phyloP scores from a whole-genome alignment of 345 rosid species.

The Bretschneidera sinensis region DNA sequence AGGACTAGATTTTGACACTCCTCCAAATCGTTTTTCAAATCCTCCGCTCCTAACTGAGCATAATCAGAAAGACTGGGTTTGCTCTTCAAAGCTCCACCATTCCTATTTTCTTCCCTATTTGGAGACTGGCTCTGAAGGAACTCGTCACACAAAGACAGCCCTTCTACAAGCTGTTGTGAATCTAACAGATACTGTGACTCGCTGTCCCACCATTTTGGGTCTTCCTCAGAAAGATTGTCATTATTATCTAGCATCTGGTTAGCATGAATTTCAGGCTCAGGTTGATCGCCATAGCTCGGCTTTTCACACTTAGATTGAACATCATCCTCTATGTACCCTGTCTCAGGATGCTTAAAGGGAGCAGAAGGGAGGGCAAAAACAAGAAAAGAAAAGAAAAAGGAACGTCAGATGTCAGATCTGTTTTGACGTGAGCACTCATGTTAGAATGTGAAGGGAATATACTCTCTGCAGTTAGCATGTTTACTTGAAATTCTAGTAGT shows the following conservation, averaged over 20 bases:
- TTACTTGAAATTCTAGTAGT: too few species aligned
- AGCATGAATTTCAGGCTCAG: slow-evolving; percentile 19
- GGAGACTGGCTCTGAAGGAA: slow-evolving; percentile 80
- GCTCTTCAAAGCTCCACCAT: slow-evolving; percentile 25
- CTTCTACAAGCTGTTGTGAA: slow-evolving; percentile 93
- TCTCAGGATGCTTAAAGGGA: slow-evolving; percentile 28
- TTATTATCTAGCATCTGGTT: slow-evolving; percentile 26
- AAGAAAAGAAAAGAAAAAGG: background rate
- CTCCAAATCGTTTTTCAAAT: slow-evolving; percentile 80
- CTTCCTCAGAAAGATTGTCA: slow-evolving; percentile 48
- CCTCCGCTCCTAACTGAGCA: slow-evolving; percentile 61
- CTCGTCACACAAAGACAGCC: slow-evolving; percentile 78
- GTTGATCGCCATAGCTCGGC: slow-evolving; percentile 17
- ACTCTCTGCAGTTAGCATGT: too few species aligned
- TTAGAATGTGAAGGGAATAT: background rate
- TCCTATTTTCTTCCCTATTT: slow-evolving; percentile 39
- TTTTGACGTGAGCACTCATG: background rate
- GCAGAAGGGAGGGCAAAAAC: slow-evolving; percentile 2
- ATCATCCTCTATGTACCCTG: slow-evolving; percentile 35
- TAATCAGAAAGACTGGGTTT: slow-evolving; percentile 72
- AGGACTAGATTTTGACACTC: slow-evolving; percentile 65
- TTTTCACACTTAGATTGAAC: slow-evolving; percentile 37
- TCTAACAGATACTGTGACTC: slow-evolving; percentile 66
- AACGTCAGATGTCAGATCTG: slow-evolving; percentile 19
- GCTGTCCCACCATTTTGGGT: slow-evolving; percentile 73